These are phyloP conservation scores for Phaeosphaeria sp. DNA, from an alignment of 2,329 filamentous ascomycete species.

Conservation along the genomic window DNA sequence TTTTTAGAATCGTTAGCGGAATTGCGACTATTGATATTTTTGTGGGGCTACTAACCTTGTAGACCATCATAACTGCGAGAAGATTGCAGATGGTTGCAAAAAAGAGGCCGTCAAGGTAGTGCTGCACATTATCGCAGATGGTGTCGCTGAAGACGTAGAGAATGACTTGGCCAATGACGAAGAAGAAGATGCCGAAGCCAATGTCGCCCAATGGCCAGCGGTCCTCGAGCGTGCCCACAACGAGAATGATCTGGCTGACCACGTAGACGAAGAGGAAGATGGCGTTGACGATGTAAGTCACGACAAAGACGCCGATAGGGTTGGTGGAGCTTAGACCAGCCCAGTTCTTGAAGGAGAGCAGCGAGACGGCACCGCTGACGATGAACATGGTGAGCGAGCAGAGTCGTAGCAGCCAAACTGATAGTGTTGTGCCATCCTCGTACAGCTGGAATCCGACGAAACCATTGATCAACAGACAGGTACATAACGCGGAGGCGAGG, in stretches of 20 bases:
- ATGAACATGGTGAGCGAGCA: slow-evolving; percentile 82
- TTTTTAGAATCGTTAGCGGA: slow-evolving; percentile 24
- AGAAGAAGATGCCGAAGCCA: slow-evolving; percentile 86
- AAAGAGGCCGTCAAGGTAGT: slow-evolving; percentile 94
- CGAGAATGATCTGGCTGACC: slow-evolving; percentile 85
- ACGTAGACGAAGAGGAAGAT: slow-evolving; percentile 86
- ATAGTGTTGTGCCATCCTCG: slow-evolving; percentile 92
- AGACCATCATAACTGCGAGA: slow-evolving; percentile 98
- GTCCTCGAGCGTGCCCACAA: slow-evolving; percentile 88
- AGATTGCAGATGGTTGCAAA: slow-evolving; percentile 94
- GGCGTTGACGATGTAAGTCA: slow-evolving; percentile 89
- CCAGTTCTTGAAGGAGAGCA: slow-evolving; percentile 93
- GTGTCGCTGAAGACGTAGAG: slow-evolving; percentile 86
- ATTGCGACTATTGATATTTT: slow-evolving; percentile 1
- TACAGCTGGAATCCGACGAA: slow-evolving; percentile 99
- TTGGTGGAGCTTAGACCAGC: slow-evolving; percentile 83
- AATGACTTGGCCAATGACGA: slow-evolving; percentile 88
- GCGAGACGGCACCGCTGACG: slow-evolving; percentile 83
- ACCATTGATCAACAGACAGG: slow-evolving; percentile 91
- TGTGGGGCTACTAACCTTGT: slow-evolving; percentile 70
- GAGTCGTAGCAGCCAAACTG: slow-evolving; percentile 87
- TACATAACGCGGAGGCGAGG: slow-evolving; percentile 82
- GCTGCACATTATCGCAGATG: slow-evolving; percentile 83
- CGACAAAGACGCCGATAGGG: slow-evolving; percentile 87
- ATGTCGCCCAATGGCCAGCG: slow-evolving; percentile 96